Base-by-base conservation (phyloP, 164 flowering plant genomes). In the Aristolochia fimbriata region DNA sequence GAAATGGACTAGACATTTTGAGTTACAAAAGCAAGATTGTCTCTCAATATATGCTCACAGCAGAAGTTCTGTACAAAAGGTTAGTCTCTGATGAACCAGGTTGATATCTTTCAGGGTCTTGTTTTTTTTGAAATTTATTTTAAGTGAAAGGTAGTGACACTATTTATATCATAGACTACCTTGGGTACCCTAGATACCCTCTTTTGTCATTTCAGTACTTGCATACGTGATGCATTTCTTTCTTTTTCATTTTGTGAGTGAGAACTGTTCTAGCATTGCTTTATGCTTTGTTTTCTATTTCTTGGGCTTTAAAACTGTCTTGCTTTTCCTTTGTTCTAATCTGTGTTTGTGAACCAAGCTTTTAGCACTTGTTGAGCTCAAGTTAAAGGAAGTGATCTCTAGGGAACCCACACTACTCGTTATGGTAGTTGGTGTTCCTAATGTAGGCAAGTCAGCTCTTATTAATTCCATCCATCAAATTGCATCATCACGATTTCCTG, bases 401-500 rank as follows among this genome's bases (percentile, higher is more conserved):
- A 86, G 80, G 76, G 94, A 93, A 60, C 97, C 98, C n/a, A 93
- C 98, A 58, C 87, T 93, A 48, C 96, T 90, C 68, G 87, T 93
- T 31, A 84, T 90, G 94, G 97, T 93, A 47, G 85, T 93, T 69
- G 97, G 98, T 64, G 97, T 90, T 68, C 98, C 98, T 15, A 93
- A 93, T 77, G 94, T 93, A 59, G 98, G 98, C 57, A 93, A 93
- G 67, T 93, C 98, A 19, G 83, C 94, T 61, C 74, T 90, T 63
- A 90, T 93, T 46, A 90, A 93, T 61, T 83, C 87, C 51, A 81
- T 93, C 59, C 86, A 87, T 75, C 97, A 71, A 70, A 85, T 90
- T 65, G 90, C 98, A 25, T 68, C 80, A 47, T 48, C 82, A 54
- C 81, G 84, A 60, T 88, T 93, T 73, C 91, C 94, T 72, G 96